Evolutionary conservation across 192 early-diverging fungal genomes (phyloP).

Genomic region (Backusella morwellensis): DNA sequence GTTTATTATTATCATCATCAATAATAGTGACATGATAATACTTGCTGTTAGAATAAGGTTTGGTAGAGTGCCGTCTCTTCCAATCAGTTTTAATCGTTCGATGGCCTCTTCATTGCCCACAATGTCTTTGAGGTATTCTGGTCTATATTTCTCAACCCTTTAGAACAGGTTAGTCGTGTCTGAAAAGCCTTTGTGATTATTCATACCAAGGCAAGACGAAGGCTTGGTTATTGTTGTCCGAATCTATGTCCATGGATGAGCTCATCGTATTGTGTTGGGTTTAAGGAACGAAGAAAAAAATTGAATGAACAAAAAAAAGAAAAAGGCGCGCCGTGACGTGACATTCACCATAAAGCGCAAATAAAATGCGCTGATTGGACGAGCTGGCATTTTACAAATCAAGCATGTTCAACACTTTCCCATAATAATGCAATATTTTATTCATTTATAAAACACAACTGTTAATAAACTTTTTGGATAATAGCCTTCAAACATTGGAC

Average conservation of each 20-base stretch:
- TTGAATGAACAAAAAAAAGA: not conserved
- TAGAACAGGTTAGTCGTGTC: slow-evolving; percentile 4
- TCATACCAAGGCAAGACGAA: slow-evolving; percentile 23
- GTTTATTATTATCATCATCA: not conserved
- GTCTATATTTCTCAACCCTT: slow-evolving; percentile 96
- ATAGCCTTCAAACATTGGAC: slow-evolving; percentile 57
- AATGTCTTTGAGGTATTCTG: slow-evolving; percentile 79
- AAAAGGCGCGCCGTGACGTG: not conserved
- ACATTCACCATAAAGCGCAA: not conserved
- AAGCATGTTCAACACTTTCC: not conserved
- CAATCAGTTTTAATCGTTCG: slow-evolving; percentile 79
- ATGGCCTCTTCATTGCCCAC: slow-evolving; percentile 96
- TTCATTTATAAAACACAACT: not conserved
- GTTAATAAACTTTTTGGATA: slow-evolving; percentile 36
- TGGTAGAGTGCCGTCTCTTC: slow-evolving; percentile 91
- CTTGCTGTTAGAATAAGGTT: slow-evolving; percentile 88
- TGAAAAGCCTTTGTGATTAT: not conserved
- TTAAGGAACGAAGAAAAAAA: not conserved
- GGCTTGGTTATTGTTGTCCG: not conserved
- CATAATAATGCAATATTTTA: not conserved
- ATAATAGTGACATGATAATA: not conserved
- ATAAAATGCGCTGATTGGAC: not conserved
- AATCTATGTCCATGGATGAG: slow-evolving; percentile 17
- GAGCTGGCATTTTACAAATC: not conserved
- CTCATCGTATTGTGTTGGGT: not conserved